Percentiles rank a stretch among this genome's conserved stretches.
Evolutionary conservation across 176 grass and related monocot genomes (phyloP).

Genomic region (Stipa capillata): DNA sequence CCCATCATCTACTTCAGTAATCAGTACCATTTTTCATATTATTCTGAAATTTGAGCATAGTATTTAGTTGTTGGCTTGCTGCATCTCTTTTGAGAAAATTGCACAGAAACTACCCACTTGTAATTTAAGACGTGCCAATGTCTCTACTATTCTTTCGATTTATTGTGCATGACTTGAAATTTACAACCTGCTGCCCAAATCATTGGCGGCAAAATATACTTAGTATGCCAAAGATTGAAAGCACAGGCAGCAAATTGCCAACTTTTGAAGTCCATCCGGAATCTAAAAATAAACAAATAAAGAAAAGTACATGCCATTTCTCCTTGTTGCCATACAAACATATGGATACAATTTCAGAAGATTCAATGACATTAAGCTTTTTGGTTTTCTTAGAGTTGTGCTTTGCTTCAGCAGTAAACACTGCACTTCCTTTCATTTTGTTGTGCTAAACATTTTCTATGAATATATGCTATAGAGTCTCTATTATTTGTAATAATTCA

Average conservation of each 20-base stretch:
- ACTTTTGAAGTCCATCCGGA: background rate
- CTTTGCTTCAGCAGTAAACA: background rate
- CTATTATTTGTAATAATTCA: background rate
- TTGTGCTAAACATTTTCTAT: background rate
- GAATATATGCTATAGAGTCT: background rate
- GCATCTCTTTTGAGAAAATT: background rate
- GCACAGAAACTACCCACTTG: background rate
- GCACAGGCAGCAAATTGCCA: background rate
- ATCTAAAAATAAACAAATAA: background rate
- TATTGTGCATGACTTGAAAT: background rate
- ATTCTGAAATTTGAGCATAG: background rate
- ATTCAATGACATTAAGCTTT: background rate
- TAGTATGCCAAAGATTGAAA: background rate
- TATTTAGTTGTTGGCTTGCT: too few species aligned
- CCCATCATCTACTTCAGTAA: background rate
- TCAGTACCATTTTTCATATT: background rate
- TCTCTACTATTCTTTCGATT: background rate
- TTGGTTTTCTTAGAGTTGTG: background rate
- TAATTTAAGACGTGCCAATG: background rate
- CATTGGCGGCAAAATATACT: background rate
- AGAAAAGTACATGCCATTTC: background rate
- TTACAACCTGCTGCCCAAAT: too few species aligned
- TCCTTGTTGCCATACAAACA: background rate
- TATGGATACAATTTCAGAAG: background rate
- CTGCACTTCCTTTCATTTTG: constrained; percentile 2